Evolutionary conservation across 2,329 filamentous ascomycete genomes (phyloP), one percentile per base, ranked within the genome.

Genomic region (Seiridium unicorne): DNA sequence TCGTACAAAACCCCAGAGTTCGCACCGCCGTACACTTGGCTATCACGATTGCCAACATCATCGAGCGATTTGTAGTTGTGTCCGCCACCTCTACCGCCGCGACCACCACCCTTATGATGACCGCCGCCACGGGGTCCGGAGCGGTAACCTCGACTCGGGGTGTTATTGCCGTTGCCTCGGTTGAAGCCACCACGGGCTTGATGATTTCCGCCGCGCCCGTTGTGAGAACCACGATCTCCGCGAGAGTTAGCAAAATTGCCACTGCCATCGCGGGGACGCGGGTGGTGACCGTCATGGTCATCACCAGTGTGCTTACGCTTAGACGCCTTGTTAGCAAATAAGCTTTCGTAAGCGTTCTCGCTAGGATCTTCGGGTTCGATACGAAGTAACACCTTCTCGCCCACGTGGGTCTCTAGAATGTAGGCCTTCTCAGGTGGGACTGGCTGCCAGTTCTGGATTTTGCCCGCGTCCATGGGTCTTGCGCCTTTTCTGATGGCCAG

Each of bases 361-460:
- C 77, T 74, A 3, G 79, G 76, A 55, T 87, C 77, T 63, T 94
- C 91, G 57, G 87, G 81, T 72, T 97, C 92, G 51, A 98, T 88
- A 1, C 90, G 85, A 56, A 98, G 76, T 64, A 95, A 81, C 13
- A 92, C 86, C 77, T 96, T 97, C 76, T 98, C 93, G 18, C 90
- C 90, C 1, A 98, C 91, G 0, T 86, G 87, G 1, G 90, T 93
- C 63, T 96, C 91, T 68, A 98, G 93, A 5, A 87, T 82, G 69
- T 93, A 87, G 0, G 87, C 82, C 68, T 90, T 86, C 6, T 92
- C 88, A 4, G 84, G 79, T 0, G 89, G 77, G 3, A 96, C 82
- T 4, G 91, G 87, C 63, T 91, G 85, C 95, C 94, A 98, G 64
- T 90, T 88, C 58, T 88, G 85, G 61, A 98, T 97, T 69, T 88